Evolutionary conservation across 441 rosid genomes (phyloP), one percentile per base, ranked within the genome.

Genomic region (Croton laevigatus): DNA sequence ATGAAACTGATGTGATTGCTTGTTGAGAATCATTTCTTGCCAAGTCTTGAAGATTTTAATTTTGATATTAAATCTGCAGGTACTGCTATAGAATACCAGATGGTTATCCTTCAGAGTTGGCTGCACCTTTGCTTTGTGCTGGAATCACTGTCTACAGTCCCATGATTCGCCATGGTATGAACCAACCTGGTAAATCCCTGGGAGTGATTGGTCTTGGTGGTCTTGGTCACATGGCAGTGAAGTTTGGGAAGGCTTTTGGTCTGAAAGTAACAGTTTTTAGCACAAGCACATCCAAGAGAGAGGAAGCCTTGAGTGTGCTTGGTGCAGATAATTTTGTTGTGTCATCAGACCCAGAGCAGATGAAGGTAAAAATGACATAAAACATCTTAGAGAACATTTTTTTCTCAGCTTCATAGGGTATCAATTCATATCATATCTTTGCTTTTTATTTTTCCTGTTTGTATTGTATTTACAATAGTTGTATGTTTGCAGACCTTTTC

Each of bases 211-310:
- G 97, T 49, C 90, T 94, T 1, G 97, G 97, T 68, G 98, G 98
- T 32, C 98, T 90, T 45, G 97, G 97, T 23, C 98, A 94, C 88
- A 90, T 94, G 97, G 98, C 97, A 3, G 96, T 92, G 74, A 91
- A 90, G 84, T 87, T 91, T 69, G 98, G 97, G 20, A 94, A 92
- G 82, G 97, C 97, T 72, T 92, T 94, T 69, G 97, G 98, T 65
- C 78, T 94, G 79, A 73, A 72, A 22, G 96, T 90, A 16, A 91
- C 96, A 0, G 93, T 94, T 75, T 79, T 94, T 45, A 94, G 98
- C 90, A 90, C 97, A 27, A 90, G 96, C 61, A 37, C 75, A 13
- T 90, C 93, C 61, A 94, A 90, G 85, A 87, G 81, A 82, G 90
- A 90, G 58, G 97, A 94, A 73, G 96, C 97, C 70, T 76, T 90